phyloP scores from a whole-genome alignment of 768 basidiomycete genomes.

The Rhodosporidiobolus sp. region DNA sequence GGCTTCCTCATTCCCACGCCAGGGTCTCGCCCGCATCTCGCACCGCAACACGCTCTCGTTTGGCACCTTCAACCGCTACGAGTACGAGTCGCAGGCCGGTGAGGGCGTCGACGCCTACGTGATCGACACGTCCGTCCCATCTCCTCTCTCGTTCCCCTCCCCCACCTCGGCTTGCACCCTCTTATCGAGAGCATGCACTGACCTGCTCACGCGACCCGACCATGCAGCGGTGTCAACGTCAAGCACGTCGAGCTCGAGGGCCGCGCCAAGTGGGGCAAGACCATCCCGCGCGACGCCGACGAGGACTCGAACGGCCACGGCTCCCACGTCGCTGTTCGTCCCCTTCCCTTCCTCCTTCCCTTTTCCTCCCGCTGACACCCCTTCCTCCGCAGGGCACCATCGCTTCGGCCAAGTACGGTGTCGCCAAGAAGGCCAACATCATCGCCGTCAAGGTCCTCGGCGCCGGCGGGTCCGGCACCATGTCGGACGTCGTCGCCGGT shows the following conservation, averaged over 20 bases:
- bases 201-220: neutral
- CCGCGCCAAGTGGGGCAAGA: constrained; percentile 89
- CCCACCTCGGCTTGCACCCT: neutral
- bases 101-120: constrained; percentile 83
- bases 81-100: constrained; percentile 68
- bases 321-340: constrained; percentile 46
- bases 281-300: constrained; percentile 81
- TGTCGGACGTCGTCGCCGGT: constrained; percentile 89
- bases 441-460: constrained; percentile 85
- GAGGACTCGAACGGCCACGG: constrained; percentile 95
- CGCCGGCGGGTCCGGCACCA: constrained; percentile 87
- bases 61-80: constrained; percentile 75
- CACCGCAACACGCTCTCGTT: constrained; percentile 75
- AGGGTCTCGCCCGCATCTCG: constrained; percentile 95
- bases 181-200: neutral
- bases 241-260: constrained; percentile 81
- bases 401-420: constrained; percentile 87
- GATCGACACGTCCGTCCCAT: constrained; percentile 52
- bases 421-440: constrained; percentile 87
- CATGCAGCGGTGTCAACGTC: constrained; percentile 75
- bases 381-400: constrained; percentile 59
- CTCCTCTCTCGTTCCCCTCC: neutral
- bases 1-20: constrained; percentile 21
- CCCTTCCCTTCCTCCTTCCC: neutral
- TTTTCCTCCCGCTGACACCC: neutral